These are phyloP conservation scores for Leucosporidium creatinivorum DNA, from an alignment of 768 basidiomycete genomes.

Conservation along the genomic window DNA sequence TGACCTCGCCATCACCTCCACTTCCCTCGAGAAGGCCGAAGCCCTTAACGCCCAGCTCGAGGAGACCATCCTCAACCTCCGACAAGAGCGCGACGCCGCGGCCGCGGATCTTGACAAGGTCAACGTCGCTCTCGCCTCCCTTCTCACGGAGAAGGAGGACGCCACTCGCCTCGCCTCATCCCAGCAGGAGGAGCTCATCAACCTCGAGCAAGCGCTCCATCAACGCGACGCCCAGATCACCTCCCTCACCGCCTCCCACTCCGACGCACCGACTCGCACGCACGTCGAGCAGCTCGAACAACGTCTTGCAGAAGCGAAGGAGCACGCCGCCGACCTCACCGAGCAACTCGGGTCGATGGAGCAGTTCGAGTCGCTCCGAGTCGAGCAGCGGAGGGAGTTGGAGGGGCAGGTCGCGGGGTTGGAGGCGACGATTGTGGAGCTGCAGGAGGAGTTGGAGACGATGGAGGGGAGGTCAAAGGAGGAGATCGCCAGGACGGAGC, in stretches of 20 bases:
- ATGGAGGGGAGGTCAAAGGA: not conserved
- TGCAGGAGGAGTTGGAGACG: slow-evolving; percentile 1
- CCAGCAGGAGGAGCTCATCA: not conserved
- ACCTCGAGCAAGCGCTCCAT: not conserved
- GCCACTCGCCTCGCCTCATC: not conserved
- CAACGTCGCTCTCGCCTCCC: not conserved
- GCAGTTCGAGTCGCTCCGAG: not conserved
- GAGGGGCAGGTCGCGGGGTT: no score
- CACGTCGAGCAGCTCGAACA: not conserved
- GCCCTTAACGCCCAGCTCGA: no score
- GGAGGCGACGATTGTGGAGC: not conserved
- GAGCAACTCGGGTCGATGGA: not conserved
- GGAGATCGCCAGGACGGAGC: not conserved
- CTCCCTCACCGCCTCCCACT: not conserved
- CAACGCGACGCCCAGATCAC: not conserved
- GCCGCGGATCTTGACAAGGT: not conserved
- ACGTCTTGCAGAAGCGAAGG: not conserved
- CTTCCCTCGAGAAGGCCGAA: not conserved
- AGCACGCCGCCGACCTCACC: not conserved
- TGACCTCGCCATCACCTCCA: not conserved
- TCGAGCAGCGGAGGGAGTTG: not conserved
- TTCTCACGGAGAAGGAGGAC: not conserved
- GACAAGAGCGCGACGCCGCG: not conserved
- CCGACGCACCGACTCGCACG: not conserved
- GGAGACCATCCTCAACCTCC: no score